These are phyloP conservation scores for Vanderwaltozyma tropicalis DNA, from an alignment of 805 yeast species.

Conservation along the genomic window DNA sequence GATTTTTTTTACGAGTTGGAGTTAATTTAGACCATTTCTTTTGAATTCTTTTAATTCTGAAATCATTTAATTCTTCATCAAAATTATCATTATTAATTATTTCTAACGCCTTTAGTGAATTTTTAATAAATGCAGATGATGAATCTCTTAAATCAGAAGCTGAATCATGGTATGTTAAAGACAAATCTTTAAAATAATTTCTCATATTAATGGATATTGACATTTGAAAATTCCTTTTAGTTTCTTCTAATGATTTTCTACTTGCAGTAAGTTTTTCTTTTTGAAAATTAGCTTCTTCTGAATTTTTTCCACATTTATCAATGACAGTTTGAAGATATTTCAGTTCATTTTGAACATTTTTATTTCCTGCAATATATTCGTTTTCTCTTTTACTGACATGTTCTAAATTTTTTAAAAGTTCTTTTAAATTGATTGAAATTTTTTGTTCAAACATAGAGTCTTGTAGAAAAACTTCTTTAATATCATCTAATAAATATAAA, in stretches of 20 bases:
- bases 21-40: conserved; percentile 18
- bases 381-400: conserved; percentile 19
- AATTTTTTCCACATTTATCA: conserved; percentile 14
- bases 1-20: conserved; percentile 14
- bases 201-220: conserved; percentile 18
- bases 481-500: conserved; percentile 11
- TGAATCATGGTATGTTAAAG: conserved; percentile 17
- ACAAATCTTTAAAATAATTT: conserved; percentile 16
- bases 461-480: conserved; percentile 16
- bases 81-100: conserved; percentile 9
- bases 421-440: conserved; percentile 10
- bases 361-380: conserved; percentile 14
- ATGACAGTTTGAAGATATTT: conserved; percentile 13
- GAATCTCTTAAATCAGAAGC: conserved; percentile 17
- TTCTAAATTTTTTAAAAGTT: conserved; percentile 13
- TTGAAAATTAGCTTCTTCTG: conserved; percentile 17
- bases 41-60: conserved; percentile 17
- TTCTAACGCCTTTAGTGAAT: conserved; percentile 14
- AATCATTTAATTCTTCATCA: conserved; percentile 15
- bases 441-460: conserved; percentile 17
- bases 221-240: conserved; percentile 16
- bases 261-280: conserved; percentile 15
- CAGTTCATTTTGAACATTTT: conserved; percentile 9
- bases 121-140: conserved; percentile 13
- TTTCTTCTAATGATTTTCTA: conserved; percentile 11